Conservation (phyloP, 441 rosid genomes). For the Adansonia gregorii region DNA sequence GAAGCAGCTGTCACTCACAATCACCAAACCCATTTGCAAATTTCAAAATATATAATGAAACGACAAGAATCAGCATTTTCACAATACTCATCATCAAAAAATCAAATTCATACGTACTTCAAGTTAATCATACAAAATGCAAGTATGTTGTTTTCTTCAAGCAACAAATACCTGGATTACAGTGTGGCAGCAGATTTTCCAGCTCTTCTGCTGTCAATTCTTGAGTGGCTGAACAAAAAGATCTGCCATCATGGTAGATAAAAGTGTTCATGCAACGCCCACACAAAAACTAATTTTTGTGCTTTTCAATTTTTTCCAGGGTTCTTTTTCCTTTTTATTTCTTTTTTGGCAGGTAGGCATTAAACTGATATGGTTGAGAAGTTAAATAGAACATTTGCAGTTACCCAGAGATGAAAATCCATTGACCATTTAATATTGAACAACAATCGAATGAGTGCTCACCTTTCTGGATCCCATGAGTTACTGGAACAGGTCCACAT, state of each 20-base stretch:
- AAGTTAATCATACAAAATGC: background rate
- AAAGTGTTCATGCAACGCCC: slow-evolving; percentile 14
- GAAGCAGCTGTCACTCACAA: slow-evolving; percentile 44
- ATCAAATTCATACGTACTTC: slow-evolving; percentile 17
- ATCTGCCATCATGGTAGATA: slow-evolving; percentile 48
- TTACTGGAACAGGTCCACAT: slow-evolving; percentile 74
- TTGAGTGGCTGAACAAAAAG: slow-evolving; percentile 63
- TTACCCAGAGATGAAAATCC: background rate
- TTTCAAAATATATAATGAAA: slow-evolving; percentile 26
- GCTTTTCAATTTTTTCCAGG: background rate
- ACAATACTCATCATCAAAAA: slow-evolving; percentile 13
- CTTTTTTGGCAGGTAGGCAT: background rate
- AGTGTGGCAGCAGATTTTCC: slow-evolving; percentile 56
- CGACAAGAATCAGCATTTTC: slow-evolving; percentile 20
- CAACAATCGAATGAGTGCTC: slow-evolving; percentile 21
- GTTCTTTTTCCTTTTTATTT: background rate
- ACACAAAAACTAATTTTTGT: background rate
- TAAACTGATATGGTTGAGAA: background rate
- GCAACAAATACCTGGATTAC: slow-evolving; percentile 55
- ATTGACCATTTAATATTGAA: background rate
- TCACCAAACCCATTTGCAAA: slow-evolving; percentile 27
- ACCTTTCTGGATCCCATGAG: slow-evolving; percentile 79
- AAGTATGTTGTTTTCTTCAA: slow-evolving; percentile 15
- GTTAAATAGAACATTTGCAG: background rate
- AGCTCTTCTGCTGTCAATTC: slow-evolving; percentile 61